Conservation (phyloP, 768 basidiomycete genomes). For the Suillus hirtellus region DNA sequence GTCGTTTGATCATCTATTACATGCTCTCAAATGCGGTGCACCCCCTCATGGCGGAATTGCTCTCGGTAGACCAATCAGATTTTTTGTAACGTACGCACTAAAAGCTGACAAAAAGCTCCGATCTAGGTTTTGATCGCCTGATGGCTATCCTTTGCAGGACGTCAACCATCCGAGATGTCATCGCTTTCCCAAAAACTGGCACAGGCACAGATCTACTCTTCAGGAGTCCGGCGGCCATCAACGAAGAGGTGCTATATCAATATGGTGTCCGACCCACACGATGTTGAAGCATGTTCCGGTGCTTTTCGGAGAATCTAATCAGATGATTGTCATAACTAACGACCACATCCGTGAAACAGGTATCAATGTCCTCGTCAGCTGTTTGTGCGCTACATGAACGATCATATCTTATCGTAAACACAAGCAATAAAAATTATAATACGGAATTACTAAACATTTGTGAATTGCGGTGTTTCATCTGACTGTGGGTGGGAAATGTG, state of each 20-base stretch:
- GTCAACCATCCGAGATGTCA: conserved; percentile 89
- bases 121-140: conserved; percentile 85
- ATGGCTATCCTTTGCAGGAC: conserved; percentile 89
- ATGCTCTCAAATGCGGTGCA: conserved; percentile 86
- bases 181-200: conserved; percentile 93
- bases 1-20: conserved; percentile 81
- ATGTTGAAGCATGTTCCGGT: conserved; percentile 12
- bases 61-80: conserved; percentile 55
- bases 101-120: conserved; percentile 12
- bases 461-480: conserved; percentile 29
- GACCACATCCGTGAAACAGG: conserved; percentile 14
- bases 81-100: conserved; percentile 19
- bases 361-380: conserved; percentile 2
- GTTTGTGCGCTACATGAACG: neutral
- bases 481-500: conserved; percentile 17
- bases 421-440: conserved; percentile 11
- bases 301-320: conserved; percentile 1
- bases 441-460: conserved; percentile 15
- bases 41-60: conserved; percentile 97
- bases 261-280: conserved; percentile 55
- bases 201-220: conserved; percentile 85
- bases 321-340: conserved; percentile 13
- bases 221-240: conserved; percentile 75
- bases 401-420: neutral
- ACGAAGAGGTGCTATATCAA: conserved; percentile 52